These are phyloP conservation scores for Solanum rostratum DNA, from an alignment of 257 asterid species.

Conservation along the genomic window DNA sequence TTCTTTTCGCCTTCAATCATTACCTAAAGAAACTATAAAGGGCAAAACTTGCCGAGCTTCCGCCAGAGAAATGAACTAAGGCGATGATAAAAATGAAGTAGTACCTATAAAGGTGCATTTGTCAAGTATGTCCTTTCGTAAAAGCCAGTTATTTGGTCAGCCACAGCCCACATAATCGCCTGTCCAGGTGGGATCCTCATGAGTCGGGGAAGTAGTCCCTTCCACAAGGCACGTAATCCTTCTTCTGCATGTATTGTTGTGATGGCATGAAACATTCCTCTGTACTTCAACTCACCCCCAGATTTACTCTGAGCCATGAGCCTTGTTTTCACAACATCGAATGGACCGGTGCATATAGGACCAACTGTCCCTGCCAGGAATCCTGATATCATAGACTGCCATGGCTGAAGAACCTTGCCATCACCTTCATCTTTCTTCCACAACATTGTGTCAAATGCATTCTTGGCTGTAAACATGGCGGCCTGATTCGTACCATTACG, in stretches of 20 bases:
- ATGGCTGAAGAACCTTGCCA: slow-evolving; percentile 64
- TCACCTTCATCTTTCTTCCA: slow-evolving; percentile 90
- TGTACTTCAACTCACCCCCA: slow-evolving; percentile 60
- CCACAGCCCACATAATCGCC: slow-evolving; percentile 96
- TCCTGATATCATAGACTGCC: slow-evolving; percentile 97
- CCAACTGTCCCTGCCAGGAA: slow-evolving; percentile 96
- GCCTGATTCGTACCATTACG: slow-evolving; percentile 99
- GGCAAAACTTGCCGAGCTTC: not conserved
- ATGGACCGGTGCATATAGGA: slow-evolving; percentile 93
- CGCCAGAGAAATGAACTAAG: not conserved
- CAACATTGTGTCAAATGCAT: slow-evolving; percentile 62
- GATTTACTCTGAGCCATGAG: slow-evolving; percentile 89
- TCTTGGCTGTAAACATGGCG: slow-evolving; percentile 93
- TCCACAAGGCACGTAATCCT: slow-evolving; percentile 82
- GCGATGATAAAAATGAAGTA: not conserved
- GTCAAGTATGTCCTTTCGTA: slow-evolving; percentile 57
- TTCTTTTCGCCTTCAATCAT: not conserved
- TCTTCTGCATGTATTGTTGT: slow-evolving; percentile 66
- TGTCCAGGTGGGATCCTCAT: slow-evolving; percentile 99
- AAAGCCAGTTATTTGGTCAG: slow-evolving; percentile 84
- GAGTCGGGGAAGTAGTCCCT: slow-evolving; percentile 78
- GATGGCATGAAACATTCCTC: slow-evolving; percentile 90
- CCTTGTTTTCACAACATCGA: slow-evolving; percentile 95
- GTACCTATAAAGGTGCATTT: slow-evolving; percentile 21
- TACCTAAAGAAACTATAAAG: not conserved